phyloP scores from a whole-genome alignment of 1,284 basidiomycete species.

The Ustilago crameri region DNA sequence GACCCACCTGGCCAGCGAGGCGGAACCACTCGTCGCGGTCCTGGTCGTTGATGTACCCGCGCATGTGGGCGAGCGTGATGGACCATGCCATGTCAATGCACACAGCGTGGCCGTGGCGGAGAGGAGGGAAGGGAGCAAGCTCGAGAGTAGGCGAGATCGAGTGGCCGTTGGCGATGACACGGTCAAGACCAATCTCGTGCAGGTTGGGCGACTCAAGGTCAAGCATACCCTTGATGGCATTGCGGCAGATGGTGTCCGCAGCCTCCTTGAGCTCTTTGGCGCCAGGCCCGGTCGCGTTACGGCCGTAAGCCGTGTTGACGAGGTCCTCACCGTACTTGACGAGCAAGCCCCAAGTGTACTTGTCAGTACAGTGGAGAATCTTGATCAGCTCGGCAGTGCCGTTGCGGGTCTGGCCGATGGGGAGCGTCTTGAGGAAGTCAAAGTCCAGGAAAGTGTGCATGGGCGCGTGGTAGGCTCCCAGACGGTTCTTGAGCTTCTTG shows the following conservation, averaged over 20 bases:
- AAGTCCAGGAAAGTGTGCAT: constrained; percentile 71
- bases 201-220: constrained; percentile 71
- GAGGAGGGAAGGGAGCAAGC: constrained; percentile 61
- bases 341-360: constrained; percentile 69
- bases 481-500: constrained; percentile 62
- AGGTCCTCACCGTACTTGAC: constrained; percentile 71
- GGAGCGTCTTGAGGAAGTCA: constrained; percentile 70
- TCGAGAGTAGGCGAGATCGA: constrained; percentile 71
- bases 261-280: constrained; percentile 68
- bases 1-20: constrained; percentile 69
- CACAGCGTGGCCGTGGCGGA: constrained; percentile 69
- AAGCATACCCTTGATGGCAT: constrained; percentile 71
- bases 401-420: constrained; percentile 70
- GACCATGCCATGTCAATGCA: constrained; percentile 71
- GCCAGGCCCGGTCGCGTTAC: constrained; percentile 66
- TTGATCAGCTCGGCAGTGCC: constrained; percentile 71
- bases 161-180: constrained; percentile 71
- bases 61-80: constrained; percentile 69
- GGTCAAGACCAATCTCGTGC: constrained; percentile 71
- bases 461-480: constrained; percentile 71
- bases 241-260: constrained; percentile 69
- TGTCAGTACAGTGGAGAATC: constrained; percentile 70
- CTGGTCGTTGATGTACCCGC: constrained; percentile 68
- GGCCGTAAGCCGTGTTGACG: constrained; percentile 70
- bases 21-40: constrained; percentile 70